Conservation (phyloP, 106 monocot genomes). For the Triglochin maritima region DNA sequence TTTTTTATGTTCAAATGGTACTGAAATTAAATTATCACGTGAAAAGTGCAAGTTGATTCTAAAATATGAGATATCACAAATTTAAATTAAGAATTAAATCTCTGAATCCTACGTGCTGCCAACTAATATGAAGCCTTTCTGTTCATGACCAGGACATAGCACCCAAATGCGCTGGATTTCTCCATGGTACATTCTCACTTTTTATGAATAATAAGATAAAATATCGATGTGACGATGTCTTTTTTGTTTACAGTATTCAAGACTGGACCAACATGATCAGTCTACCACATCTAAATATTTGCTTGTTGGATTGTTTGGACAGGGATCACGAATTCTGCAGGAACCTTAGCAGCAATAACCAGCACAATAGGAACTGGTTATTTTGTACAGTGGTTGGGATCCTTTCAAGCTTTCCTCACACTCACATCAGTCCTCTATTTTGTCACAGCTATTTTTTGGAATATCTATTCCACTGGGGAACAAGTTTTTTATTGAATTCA, state of each 20-base stretch:
- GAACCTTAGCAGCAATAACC: conserved; percentile 73
- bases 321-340: conserved; percentile 70
- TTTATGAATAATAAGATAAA: too few species aligned
- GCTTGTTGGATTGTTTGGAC: conserved; percentile 3
- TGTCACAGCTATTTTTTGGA: conserved; percentile 57
- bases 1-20: too few species aligned
- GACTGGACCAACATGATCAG: neutral
- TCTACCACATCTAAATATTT: neutral
- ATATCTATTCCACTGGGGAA: conserved; percentile 57
- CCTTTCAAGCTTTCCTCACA: conserved; percentile 84
- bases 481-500: conserved; percentile 55
- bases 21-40: too few species aligned
- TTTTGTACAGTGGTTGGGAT: conserved; percentile 86
- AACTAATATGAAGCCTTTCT: neutral
- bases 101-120: too few species aligned
- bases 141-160: conserved; percentile 61
- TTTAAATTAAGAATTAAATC: too few species aligned
- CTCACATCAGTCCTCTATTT: conserved; percentile 73
- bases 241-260: neutral
- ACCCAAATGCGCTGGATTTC: conserved; percentile 73
- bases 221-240: neutral
- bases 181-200: conserved; percentile 47
- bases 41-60: neutral
- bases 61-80: neutral
- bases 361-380: conserved; percentile 89